A percentile compares a stretch with the other conserved stretches of the same genome.
These are phyloP conservation scores for Yueomyces sp. DNA, from an alignment of 805 yeast species.

Conservation along the genomic window DNA sequence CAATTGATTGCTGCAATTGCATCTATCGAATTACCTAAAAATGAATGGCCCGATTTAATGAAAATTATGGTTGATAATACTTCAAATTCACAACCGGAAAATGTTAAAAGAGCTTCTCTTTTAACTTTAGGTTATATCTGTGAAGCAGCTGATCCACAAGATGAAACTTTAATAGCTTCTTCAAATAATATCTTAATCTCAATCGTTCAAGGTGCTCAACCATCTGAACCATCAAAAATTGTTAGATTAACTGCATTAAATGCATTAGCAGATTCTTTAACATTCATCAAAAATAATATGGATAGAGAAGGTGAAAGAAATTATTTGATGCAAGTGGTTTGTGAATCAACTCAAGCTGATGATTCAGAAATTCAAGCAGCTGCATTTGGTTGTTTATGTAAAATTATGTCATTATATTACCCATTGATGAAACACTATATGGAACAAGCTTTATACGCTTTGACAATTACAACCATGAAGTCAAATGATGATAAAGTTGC, in stretches of 20 bases:
- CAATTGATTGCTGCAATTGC: slow-evolving; percentile 95
- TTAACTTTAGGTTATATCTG: slow-evolving; percentile 91
- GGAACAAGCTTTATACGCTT: slow-evolving; percentile 89
- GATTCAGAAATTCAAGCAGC: slow-evolving; percentile 78
- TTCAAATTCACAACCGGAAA: slow-evolving; percentile 57
- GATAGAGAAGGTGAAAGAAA: slow-evolving; percentile 90
- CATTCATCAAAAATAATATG: slow-evolving; percentile 78
- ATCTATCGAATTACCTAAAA: slow-evolving; percentile 80
- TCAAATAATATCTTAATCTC: slow-evolving; percentile 90
- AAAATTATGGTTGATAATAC: slow-evolving; percentile 78
- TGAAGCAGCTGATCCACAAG: slow-evolving; percentile 76
- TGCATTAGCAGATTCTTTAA: slow-evolving; percentile 83
- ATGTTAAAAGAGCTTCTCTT: slow-evolving; percentile 76
- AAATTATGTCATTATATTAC: slow-evolving; percentile 83
- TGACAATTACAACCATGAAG: slow-evolving; percentile 88
- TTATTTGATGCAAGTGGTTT: slow-evolving; percentile 95
- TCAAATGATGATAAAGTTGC: slow-evolving; percentile 63
- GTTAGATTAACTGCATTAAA: slow-evolving; percentile 86
- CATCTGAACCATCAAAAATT: slow-evolving; percentile 54
- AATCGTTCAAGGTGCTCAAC: slow-evolving; percentile 90
- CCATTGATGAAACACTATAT: slow-evolving; percentile 83
- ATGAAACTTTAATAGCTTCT: slow-evolving; percentile 62
- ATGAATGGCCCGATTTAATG: slow-evolving; percentile 82
- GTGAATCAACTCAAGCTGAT: slow-evolving; percentile 93
- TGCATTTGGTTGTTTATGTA: slow-evolving; percentile 90